Evolutionary conservation across 225 moss, liverwort and hornwort genomes (phyloP), one percentile per base, ranked within the genome.

Genomic region (Bryoerythrophyllum caledonicum): DNA sequence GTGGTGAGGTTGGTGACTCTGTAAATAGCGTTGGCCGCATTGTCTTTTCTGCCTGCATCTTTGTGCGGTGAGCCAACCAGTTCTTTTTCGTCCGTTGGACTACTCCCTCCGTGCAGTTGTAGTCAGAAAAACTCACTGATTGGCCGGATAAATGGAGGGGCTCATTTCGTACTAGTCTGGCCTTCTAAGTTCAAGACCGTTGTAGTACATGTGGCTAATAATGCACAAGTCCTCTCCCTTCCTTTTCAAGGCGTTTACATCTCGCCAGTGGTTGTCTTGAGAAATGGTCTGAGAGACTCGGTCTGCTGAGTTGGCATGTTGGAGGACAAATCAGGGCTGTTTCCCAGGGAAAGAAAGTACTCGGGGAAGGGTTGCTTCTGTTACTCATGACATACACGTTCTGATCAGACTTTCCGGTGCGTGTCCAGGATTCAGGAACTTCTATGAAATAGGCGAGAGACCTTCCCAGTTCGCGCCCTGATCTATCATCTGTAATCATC

Each of bases 381-480:
- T 76, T 75, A 48, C 73, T 52, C 59, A 52, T 82, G 81, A 82
- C 69, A 44, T 54, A 73, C 73, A 76, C 79, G 66, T 73, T 74
- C 82, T 85, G 82, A 85, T 85, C 59, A 79, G 79, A 73, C 73
- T 78, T 58, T 76, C 67, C 60, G 78, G 81, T 85, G 85, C 75
- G 79, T 85, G 85, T 85, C 64, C 82, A 85, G 85, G 79, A 79
- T 46, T 68, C 82, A 79, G 82, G 82, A 85, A 76, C 65, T 65
- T 75, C 79, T 73, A 71, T 65, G 76, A 76, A 76, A 78, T 65
- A 75, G 59, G 72, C 58, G 70, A 55, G 52, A 74, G 58, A 73
- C 37, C 40, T 77, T 67, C 34, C 38, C 60, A 67, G 69, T 46
- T 27, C 65, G 49, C 62, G 62, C 54, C 61, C 72, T 60, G 55